These are phyloP conservation scores for Nemophila menziesii DNA, from an alignment of 257 asterid species.

Conservation along the genomic window DNA sequence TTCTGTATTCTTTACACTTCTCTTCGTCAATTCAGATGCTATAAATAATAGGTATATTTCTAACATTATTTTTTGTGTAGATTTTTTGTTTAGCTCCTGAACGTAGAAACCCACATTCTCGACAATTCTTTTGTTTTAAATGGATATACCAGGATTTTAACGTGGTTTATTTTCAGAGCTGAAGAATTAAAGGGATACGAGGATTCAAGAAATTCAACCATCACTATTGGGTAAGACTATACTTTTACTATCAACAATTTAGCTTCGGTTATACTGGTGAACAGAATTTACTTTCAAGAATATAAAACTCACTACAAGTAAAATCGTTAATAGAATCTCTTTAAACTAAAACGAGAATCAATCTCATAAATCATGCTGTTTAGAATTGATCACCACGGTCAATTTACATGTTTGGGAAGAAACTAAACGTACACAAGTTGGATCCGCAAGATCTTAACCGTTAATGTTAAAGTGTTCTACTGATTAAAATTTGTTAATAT, in stretches of 20 bases:
- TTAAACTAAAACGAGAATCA: no score
- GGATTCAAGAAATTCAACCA: constrained; percentile 41
- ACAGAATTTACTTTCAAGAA: background rate
- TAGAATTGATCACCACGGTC: background rate
- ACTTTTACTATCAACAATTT: background rate
- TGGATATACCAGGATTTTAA: no score
- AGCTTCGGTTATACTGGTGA: background rate
- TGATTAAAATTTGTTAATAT: background rate
- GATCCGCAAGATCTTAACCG: constrained; percentile 16
- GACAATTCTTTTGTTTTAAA: no score
- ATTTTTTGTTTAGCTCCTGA: background rate
- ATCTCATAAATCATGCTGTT: no score
- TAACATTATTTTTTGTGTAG: background rate
- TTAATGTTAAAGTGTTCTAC: constrained; percentile 1
- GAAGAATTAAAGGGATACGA: constrained; percentile 22
- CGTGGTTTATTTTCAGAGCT: constrained; percentile 12
- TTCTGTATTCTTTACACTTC: constrained; percentile 18
- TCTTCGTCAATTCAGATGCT: constrained; percentile 20
- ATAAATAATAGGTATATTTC: constrained; percentile 29
- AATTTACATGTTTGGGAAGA: background rate
- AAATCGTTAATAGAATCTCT: no score
- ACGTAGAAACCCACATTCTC: no score
- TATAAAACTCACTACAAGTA: no score
- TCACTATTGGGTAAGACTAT: constrained; percentile 39
- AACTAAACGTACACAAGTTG: constrained; percentile 5